These are phyloP conservation scores for Bruguiera hainesii DNA, from an alignment of 441 rosid species.

Conservation along the genomic window DNA sequence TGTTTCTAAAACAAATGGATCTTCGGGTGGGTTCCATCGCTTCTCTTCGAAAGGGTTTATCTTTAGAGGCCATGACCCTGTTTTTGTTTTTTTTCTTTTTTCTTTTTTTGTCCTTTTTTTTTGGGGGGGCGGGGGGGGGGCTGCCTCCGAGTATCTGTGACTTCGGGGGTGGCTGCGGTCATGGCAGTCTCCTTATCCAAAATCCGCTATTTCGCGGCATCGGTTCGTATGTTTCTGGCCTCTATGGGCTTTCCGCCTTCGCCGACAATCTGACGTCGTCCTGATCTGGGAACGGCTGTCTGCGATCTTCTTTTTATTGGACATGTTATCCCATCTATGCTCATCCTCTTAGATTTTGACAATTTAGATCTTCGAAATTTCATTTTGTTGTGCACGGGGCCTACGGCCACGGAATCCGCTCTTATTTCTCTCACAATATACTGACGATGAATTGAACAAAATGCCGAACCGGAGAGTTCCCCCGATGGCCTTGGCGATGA, in stretches of 20 bases:
- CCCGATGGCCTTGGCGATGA: conserved; percentile 31
- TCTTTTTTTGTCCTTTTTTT: too few relatives aligned
- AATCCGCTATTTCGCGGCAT: conserved; percentile 59
- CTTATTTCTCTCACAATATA: conserved; percentile 84
- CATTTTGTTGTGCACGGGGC: conserved; percentile 54
- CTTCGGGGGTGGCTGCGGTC: conserved; percentile 64
- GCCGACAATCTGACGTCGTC: conserved; percentile 45
- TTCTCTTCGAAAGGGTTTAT: conserved; percentile 82
- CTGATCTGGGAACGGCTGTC: conserved; percentile 64
- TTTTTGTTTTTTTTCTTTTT: conserved; percentile 57
- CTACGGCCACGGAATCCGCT: conserved; percentile 63
- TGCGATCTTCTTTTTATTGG: conserved; percentile 27
- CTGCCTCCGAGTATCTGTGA: conserved; percentile 53
- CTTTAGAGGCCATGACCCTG: conserved; percentile 58
- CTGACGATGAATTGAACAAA: conserved; percentile 80
- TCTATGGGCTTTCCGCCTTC: conserved; percentile 46
- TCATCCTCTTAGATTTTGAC: conserved; percentile 26
- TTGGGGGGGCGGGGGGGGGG: too few relatives aligned
- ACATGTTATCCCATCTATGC: conserved; percentile 12
- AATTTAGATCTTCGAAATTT: conserved; percentile 31
- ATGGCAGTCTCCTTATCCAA: conserved; percentile 56
- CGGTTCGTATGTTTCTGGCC: conserved; percentile 98
- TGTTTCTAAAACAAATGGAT: too few relatives aligned
- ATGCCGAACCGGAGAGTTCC: conserved; percentile 32
- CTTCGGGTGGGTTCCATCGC: conserved; percentile 99